These are phyloP conservation scores for Stemphylium lycopersici DNA, from an alignment of 2,329 filamentous ascomycete species.

Conservation along the genomic window DNA sequence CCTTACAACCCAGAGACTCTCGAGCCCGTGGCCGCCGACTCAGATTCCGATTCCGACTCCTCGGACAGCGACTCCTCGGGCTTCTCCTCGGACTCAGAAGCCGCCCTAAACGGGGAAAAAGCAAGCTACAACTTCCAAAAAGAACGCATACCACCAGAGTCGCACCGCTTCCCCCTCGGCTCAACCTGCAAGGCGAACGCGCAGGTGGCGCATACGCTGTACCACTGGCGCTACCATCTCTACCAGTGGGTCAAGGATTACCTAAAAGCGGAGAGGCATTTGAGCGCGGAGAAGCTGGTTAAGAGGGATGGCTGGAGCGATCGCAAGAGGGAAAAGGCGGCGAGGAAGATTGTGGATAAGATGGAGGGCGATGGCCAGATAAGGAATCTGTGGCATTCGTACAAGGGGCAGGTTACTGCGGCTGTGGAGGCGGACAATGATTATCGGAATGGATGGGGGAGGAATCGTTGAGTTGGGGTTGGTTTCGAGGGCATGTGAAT, in stretches of 20 bases:
- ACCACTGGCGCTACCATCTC: conserved; percentile 79
- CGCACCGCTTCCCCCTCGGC: conserved; percentile 39
- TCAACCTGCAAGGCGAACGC: conserved; percentile 66
- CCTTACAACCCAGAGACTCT: conserved; percentile 71
- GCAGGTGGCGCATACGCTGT: conserved; percentile 71
- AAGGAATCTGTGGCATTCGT: conserved; percentile 67
- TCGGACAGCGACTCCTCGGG: conserved; percentile 20
- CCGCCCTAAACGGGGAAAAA: conserved; percentile 29
- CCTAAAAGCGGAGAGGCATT: conserved; percentile 64
- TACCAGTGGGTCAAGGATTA: conserved; percentile 72
- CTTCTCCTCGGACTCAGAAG: conserved; percentile 29
- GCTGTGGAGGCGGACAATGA: conserved; percentile 39
- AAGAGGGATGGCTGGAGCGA: conserved; percentile 67
- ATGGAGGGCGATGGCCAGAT: conserved; percentile 69
- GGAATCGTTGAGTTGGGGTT: background rate
- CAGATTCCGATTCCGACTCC: conserved; percentile 32
- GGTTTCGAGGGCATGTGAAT: too few species aligned
- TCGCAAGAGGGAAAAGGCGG: conserved; percentile 64
- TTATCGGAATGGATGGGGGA: conserved; percentile 10
- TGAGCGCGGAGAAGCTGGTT: conserved; percentile 63
- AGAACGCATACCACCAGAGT: conserved; percentile 37
- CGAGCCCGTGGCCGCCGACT: conserved; percentile 62
- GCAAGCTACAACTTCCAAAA: conserved; percentile 33
- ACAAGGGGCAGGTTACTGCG: conserved; percentile 62
- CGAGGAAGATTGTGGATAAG: conserved; percentile 66